Percentiles rank a stretch among this genome's conserved stretches.
Evolutionary conservation across 164 flowering plant genomes (phyloP).

Genomic region (Santalum album): DNA sequence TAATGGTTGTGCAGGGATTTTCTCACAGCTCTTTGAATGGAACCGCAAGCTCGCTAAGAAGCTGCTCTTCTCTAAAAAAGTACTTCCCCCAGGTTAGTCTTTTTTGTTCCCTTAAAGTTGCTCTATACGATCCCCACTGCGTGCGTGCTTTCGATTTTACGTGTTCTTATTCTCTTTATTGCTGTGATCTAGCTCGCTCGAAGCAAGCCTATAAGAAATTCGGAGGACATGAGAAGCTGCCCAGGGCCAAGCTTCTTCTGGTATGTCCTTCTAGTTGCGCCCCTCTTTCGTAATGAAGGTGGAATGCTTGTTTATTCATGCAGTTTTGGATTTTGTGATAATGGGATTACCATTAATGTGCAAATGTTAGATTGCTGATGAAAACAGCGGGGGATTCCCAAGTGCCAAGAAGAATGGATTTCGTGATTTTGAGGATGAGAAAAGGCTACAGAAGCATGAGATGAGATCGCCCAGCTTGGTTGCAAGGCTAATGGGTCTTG

Average conservation of each 20-base stretch:
- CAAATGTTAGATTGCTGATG: conserved; percentile 62
- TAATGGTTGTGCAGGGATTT: conserved; percentile 85
- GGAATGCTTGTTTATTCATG: neutral
- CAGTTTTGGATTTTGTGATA: neutral
- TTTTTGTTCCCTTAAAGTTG: neutral
- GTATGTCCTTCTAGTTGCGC: conserved; percentile 26
- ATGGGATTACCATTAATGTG: neutral
- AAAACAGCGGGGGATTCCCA: conserved; percentile 83
- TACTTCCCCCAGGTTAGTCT: conserved; percentile 64
- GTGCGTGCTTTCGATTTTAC: too few species aligned
- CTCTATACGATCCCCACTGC: too few species aligned
- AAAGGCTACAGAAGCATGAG: conserved; percentile 26
- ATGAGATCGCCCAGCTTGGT: conserved; percentile 64
- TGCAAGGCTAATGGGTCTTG: conserved; percentile 94
- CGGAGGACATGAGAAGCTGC: conserved; percentile 64
- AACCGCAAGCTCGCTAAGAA: conserved; percentile 76
- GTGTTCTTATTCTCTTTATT: too few species aligned
- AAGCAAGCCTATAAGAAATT: conserved; percentile 59
- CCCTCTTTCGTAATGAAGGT: neutral
- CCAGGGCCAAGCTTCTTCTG: conserved; percentile 58
- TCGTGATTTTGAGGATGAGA: conserved; percentile 11
- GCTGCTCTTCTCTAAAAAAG: conserved; percentile 67
- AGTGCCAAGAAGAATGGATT: conserved; percentile 31
- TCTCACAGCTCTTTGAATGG: conserved; percentile 92
- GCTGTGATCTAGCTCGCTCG: conserved; percentile 27